phyloP scores from a whole-genome alignment of 345 rosid genomes.

The Heritiera littoralis region DNA sequence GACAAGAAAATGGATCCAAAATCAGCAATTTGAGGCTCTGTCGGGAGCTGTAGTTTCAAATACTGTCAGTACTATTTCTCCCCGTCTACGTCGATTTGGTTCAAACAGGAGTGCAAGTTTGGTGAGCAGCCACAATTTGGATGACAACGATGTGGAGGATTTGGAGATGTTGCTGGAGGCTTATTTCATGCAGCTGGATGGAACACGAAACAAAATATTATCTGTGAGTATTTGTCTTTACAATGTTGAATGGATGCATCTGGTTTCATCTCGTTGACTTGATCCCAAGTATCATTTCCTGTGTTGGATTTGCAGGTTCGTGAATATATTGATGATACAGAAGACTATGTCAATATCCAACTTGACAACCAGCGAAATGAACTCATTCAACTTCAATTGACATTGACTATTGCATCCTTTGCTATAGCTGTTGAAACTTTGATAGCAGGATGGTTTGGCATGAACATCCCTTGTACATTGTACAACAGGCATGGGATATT shows the following conservation, averaged over 20 bases:
- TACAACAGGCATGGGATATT: conserved; percentile 47
- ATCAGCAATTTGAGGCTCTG: conserved; percentile 69
- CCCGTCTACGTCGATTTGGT: conserved; percentile 44
- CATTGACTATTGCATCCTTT: conserved; percentile 73
- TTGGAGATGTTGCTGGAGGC: conserved; percentile 93
- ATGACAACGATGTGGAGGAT: conserved; percentile 77
- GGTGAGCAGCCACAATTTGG: conserved; percentile 46
- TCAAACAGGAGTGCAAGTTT: conserved; percentile 70
- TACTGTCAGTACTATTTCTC: conserved; percentile 32
- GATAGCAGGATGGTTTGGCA: conserved; percentile 68
- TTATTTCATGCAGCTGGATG: conserved; percentile 94
- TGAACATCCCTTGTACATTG: conserved; percentile 71
- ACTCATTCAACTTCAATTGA: conserved; percentile 82
- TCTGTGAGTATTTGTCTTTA: conserved; percentile 54
- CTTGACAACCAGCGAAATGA: conserved; percentile 88
- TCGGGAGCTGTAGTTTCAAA: conserved; percentile 49
- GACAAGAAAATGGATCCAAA: conserved; percentile 77
- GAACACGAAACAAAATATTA: conserved; percentile 85
- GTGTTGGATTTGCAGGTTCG: conserved; percentile 56
- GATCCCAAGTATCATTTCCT: neutral
- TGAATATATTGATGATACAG: conserved; percentile 91
- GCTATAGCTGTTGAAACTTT: conserved; percentile 68
- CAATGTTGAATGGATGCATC: neutral
- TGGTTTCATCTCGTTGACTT: neutral
- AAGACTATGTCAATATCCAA: conserved; percentile 91